These are phyloP conservation scores for Fomitopsis pulvina DNA, from an alignment of 768 basidiomycete species.

Conservation along the genomic window DNA sequence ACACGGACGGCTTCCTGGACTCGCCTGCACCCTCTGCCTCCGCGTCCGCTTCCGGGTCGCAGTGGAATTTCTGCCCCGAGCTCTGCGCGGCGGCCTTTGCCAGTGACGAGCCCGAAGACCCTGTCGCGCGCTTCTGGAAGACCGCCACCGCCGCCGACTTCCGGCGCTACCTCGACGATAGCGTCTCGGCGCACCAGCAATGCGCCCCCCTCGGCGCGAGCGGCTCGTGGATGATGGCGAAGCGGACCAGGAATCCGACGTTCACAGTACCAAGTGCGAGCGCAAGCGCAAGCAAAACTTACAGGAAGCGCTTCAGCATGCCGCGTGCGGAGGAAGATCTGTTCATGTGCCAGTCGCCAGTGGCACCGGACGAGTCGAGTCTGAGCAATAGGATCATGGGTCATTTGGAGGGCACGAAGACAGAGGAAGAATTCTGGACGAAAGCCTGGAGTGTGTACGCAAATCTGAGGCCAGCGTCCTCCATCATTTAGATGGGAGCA, in stretches of 20 bases:
- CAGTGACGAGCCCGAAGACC: neutral
- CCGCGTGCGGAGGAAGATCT: neutral
- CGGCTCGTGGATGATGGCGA: constrained; percentile 1
- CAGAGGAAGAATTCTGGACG: neutral
- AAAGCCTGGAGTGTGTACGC: neutral
- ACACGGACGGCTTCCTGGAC: no score
- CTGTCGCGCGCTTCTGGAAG: neutral
- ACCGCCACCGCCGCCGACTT: constrained; percentile 3
- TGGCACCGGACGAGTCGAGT: neutral
- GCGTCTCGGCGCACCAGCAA: neutral
- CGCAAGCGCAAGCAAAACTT: neutral
- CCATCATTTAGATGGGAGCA: neutral
- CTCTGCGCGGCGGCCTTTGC: neutral
- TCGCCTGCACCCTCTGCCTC: neutral
- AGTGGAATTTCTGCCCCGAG: neutral
- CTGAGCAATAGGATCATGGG: neutral
- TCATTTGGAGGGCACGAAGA: neutral
- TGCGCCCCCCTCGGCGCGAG: neutral
- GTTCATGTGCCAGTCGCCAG: neutral
- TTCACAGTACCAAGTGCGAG: no score
- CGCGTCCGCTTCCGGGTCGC: neutral
- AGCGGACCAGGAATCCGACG: neutral
- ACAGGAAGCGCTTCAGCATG: neutral
- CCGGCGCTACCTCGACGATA: neutral
- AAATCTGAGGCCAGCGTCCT: neutral